Conservation (phyloP, 2,329 filamentous ascomycete genomes). For the Ophiostoma ips region DNA sequence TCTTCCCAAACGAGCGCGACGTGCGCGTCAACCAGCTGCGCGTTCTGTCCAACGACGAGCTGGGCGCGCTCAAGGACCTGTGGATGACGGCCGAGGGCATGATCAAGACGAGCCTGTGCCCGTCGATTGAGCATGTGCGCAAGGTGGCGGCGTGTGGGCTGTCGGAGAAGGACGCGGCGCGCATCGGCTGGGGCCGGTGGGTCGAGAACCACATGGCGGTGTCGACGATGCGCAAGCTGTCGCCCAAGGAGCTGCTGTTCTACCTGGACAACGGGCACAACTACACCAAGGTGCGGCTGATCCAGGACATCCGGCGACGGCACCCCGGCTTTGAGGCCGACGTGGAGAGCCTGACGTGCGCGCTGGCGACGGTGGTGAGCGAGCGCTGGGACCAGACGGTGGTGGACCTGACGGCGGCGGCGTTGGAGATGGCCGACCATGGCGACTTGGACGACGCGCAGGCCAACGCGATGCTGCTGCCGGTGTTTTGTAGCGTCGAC, state of each 20-base stretch:
- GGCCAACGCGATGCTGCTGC: constrained; percentile 5
- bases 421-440: not conserved
- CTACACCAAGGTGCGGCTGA: constrained; percentile 31
- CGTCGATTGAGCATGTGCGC: constrained; percentile 27
- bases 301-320: constrained; percentile 26
- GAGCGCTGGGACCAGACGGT: constrained; percentile 13
- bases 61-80: constrained; percentile 32
- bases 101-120: constrained; percentile 32
- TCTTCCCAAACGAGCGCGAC: constrained; percentile 16
- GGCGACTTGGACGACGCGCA: too few relatives aligned
- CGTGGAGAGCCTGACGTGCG: constrained; percentile 27
- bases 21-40: constrained; percentile 30
- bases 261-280: constrained; percentile 33
- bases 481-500: constrained; percentile 9
- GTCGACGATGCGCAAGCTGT: constrained; percentile 32
- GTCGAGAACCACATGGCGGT: constrained; percentile 20
- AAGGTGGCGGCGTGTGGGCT: constrained; percentile 16
- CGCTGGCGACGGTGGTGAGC: constrained; percentile 13
- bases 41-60: constrained; percentile 27
- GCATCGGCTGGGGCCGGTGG: constrained; percentile 19
- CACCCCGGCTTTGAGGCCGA: constrained; percentile 31
- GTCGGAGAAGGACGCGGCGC: constrained; percentile 14
- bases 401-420: constrained; percentile 1
- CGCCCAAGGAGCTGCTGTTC: constrained; percentile 34
- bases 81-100: constrained; percentile 31